These are phyloP conservation scores for Ceratobasidium sp. DNA, from an alignment of 1,284 basidiomycete genomes.

Conservation along the genomic window DNA sequence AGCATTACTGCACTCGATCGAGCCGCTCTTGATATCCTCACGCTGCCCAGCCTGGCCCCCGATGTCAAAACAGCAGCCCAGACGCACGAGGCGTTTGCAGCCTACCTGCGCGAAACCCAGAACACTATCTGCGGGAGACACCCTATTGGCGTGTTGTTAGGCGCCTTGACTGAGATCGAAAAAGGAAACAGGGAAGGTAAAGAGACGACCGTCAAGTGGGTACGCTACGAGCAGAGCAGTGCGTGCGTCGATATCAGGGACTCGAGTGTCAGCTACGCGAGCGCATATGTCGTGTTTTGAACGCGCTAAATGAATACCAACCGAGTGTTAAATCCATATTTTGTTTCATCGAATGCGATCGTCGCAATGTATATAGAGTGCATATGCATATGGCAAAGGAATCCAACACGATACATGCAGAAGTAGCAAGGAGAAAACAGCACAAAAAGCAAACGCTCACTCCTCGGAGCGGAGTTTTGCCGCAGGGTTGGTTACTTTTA, in stretches of 20 bases:
- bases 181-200: constrained; percentile 52
- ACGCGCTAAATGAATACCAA: not conserved
- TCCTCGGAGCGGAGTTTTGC: constrained; percentile 98
- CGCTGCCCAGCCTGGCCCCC: constrained; percentile 64
- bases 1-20: constrained; percentile 83
- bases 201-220: constrained; percentile 71
- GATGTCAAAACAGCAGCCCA: constrained; percentile 59
- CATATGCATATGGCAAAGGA: constrained; percentile 36
- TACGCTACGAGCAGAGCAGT: constrained; percentile 93
- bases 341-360: constrained; percentile 22
- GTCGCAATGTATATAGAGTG: constrained; percentile 19
- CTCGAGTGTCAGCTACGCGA: constrained; percentile 96
- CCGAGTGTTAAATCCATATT: constrained; percentile 17
- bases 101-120: constrained; percentile 83
- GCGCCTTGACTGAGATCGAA: constrained; percentile 76
- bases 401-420: constrained; percentile 43
- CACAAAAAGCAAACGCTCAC: constrained; percentile 60
- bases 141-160: constrained; percentile 92
- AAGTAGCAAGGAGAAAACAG: constrained; percentile 44
- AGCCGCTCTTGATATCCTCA: constrained; percentile 81
- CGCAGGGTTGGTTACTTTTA: constrained; percentile 96
- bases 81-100: constrained; percentile 75
- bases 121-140: constrained; percentile 99
- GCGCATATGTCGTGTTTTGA: constrained; percentile 77
- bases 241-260: constrained; percentile 75